Conservation (phyloP, 768 basidiomycete genomes). For the Tulasnella calospora region DNA sequence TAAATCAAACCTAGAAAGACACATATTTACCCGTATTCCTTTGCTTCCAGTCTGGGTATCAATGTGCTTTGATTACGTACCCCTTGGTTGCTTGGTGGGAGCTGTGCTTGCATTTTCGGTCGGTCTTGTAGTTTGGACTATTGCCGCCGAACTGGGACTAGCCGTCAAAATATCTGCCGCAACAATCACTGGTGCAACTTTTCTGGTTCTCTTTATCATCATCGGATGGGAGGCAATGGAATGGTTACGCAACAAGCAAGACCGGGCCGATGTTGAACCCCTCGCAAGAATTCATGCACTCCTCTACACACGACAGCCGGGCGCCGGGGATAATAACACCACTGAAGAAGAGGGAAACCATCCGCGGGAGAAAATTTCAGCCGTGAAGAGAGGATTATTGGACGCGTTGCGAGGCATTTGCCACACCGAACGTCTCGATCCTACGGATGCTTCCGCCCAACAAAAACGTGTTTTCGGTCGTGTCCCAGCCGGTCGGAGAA, state of each 20-base stretch:
- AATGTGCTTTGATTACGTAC: slow-evolving; percentile 17
- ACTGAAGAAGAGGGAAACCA: too few species aligned
- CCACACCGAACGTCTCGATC: too few species aligned
- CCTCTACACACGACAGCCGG: too few species aligned
- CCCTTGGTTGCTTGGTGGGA: slow-evolving; percentile 22
- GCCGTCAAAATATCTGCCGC: not conserved
- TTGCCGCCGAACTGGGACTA: not conserved
- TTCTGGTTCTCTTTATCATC: slow-evolving; percentile 21
- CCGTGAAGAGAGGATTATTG: too few species aligned
- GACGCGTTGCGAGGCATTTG: too few species aligned
- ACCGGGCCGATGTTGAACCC: not conserved
- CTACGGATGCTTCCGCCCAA: too few species aligned
- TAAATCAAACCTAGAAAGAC: not conserved
- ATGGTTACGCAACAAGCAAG: slow-evolving; percentile 10
- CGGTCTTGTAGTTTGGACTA: slow-evolving; percentile 21
- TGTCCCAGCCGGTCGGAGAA: too few species aligned
- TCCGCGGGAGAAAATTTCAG: too few species aligned
- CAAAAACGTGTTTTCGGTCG: too few species aligned
- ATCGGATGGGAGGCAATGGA: slow-evolving; percentile 23
- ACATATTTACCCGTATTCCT: not conserved
- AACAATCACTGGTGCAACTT: slow-evolving; percentile 16
- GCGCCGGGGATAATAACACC: too few species aligned
- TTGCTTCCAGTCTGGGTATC: slow-evolving; percentile 6
- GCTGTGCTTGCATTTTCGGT: slow-evolving; percentile 28
- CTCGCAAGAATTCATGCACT: not conserved